phyloP scores from a whole-genome alignment of 257 asterid species.

The Striga asiatica region DNA sequence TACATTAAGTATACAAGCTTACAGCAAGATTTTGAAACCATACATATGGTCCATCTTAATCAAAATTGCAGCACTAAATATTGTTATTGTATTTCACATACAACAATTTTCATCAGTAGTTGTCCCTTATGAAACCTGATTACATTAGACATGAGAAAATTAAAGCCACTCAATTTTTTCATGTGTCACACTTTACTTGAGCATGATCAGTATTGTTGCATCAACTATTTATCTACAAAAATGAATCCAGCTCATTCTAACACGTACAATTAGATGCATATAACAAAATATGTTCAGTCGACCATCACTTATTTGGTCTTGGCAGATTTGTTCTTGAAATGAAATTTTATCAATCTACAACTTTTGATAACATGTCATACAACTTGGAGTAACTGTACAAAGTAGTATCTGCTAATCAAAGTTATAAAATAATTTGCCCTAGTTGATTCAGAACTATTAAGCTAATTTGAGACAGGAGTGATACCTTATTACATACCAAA shows the following conservation, averaged over 20 bases:
- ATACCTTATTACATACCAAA: background rate
- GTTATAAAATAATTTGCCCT: background rate
- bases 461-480: background rate
- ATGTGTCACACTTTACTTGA: background rate
- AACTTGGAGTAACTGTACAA: background rate
- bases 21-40: too few species aligned
- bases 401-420: background rate
- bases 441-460: background rate
- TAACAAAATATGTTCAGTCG: constrained; percentile 6
- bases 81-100: background rate
- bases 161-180: background rate
- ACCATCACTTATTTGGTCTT: background rate
- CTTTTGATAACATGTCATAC: background rate
- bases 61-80: background rate
- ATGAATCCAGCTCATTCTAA: background rate
- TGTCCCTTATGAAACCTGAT: background rate
- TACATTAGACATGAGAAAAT: background rate
- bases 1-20: too few species aligned
- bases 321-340: background rate
- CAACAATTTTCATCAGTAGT: too few species aligned
- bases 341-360: background rate
- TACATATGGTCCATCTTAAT: background rate
- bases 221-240: background rate
- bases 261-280: background rate
- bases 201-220: background rate